These are phyloP conservation scores for Takashimella tepidaria DNA, from an alignment of 1,284 basidiomycete genomes.

Conservation along the genomic window DNA sequence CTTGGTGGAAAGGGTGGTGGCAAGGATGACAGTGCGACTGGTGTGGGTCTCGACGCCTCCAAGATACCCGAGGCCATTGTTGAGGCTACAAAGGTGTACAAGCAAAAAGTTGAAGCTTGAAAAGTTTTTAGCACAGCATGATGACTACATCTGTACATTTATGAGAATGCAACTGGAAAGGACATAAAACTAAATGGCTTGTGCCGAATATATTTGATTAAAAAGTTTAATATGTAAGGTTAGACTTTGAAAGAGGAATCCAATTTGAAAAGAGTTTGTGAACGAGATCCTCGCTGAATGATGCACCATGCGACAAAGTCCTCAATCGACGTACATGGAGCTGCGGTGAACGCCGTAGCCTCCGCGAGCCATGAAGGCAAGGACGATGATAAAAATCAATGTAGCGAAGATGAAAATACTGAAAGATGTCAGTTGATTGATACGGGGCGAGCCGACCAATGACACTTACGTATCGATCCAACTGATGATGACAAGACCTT, in stretches of 20 bases:
- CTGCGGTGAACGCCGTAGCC: constrained; percentile 37
- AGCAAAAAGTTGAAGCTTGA: constrained; percentile 33
- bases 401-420: constrained; percentile 37
- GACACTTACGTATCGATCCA: constrained; percentile 44
- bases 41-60: constrained; percentile 64
- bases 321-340: constrained; percentile 38
- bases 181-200: neutral
- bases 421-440: neutral
- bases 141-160: neutral
- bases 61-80: constrained; percentile 67
- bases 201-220: too few relatives aligned
- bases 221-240: too few relatives aligned
- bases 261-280: too few relatives aligned
- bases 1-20: constrained; percentile 92
- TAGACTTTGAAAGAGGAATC: too few relatives aligned
- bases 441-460: neutral
- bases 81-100: constrained; percentile 49
- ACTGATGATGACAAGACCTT: constrained; percentile 42
- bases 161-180: neutral
- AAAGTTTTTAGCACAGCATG: neutral
- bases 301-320: too few relatives aligned
- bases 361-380: constrained; percentile 44
- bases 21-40: constrained; percentile 83
- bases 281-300: too few relatives aligned
- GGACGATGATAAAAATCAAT: constrained; percentile 28